Evolutionary conservation across 2,329 filamentous ascomycete genomes (phyloP), one percentile per base, ranked within the genome.

Genomic region (Dactylellina leptospora): DNA sequence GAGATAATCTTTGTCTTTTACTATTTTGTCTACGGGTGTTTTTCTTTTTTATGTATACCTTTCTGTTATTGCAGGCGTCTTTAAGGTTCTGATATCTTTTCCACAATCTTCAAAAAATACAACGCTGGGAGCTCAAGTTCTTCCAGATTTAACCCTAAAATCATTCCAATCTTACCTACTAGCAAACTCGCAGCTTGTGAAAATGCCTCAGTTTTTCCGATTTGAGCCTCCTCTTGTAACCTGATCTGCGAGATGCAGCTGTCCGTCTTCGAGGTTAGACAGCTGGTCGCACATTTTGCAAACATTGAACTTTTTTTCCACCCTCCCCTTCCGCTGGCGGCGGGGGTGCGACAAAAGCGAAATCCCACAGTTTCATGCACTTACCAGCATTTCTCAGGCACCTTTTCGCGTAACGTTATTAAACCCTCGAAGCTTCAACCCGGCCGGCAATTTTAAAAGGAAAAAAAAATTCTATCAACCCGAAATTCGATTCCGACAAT

Each of bases 1-100:
- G 23, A 25, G 44, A 42, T 51, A 66, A 66, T 58, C 16, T 42
- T 40, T 42, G 42, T 28, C 28, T 27, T 53, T 33, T 33, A 33
- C 5, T 51, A 13, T 51, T 38, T 33, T 36, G 18, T 36, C n/a
- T 4, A 8, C 6, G 40, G 42, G 36, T 23, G 18, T 59, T 59
- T 33, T 50, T 40, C 36, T n/a, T 40, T 4, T 40, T 16, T 10
- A 5, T 40, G 20, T 58, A 25, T 48, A 36, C 42, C 9, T 53
- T 18, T 51, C 20, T 45, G 9, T 64, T 44, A 30, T 18, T 48
- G 5, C 30, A 44, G 53, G 59, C 8, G 28, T 50, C 11, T 50
- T 36, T 63, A 28, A 33, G 18, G n/a, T 18, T 53, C 16, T 38
- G 44, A 48, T 30, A 10, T 38, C 2, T 40, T 40, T 36, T n/a